Base-by-base conservation (phyloP, 2,329 filamentous ascomycete species). In the Stagonosporopsis cucurbitacearum region DNA sequence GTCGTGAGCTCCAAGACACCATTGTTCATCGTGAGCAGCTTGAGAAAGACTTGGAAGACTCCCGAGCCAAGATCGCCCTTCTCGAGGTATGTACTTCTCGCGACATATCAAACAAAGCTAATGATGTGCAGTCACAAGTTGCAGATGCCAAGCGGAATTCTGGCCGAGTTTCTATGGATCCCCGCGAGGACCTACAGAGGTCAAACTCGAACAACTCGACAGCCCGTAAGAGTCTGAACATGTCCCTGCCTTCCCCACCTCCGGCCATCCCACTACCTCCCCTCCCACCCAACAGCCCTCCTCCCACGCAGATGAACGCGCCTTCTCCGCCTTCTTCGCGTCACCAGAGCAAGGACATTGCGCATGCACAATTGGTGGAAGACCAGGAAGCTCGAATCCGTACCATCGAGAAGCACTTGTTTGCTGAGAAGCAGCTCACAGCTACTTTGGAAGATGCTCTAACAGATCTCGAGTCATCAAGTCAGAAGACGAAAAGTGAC, bases 201-300 rank as follows among this genome's bases (percentile, higher is more conserved):
- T 83, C 82, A 54, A 83, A 82, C 61, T 87, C 86, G 6, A 79
- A 82, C 59, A 82, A 81, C 40, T 90, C 89, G 13, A 89, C 89
- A 63, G 84, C 95, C 39, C 90, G 91, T 71, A 97, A 96, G 82
- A 95, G 89, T 68, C 95, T 92, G 0, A 88, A 93, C 42, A 84
- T 86, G 12, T 95, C 92, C 3, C 81, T 98, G 11, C 95, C 95
- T 2, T 98, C 95, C 1, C 95, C 95, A 25, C 95, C 95, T 5
- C 95, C 95, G 0, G 92, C 92, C 0, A 96, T 98, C 66, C 95
- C 95, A n/a, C 85, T 99, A 30, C 95, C 95, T 2, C 95, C 95
- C 35, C 83, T 99, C 17, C 95, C 95, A 3, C 66, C 65, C 39
- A 49, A 82, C 80, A 63, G 78, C 62, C 53, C 70, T 66, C 57